Evolutionary conservation across 2,329 filamentous ascomycete species (phyloP).

Genomic region (Penicillium sclerotiorum): DNA sequence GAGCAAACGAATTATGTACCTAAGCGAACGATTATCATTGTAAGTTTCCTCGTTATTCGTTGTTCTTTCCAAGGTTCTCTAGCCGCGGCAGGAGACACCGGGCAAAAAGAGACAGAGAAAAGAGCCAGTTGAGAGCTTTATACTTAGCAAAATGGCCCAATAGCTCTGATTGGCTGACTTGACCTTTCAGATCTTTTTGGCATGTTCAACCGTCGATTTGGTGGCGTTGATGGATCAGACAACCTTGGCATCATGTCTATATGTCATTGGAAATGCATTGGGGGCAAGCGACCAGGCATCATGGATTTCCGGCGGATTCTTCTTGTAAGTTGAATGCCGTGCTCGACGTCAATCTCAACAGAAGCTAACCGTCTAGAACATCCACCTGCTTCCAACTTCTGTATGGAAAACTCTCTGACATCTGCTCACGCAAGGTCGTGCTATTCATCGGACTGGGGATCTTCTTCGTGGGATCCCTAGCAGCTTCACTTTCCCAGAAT

Average conservation of each 20-base stretch:
- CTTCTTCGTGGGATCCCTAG: constrained; percentile 59
- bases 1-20: constrained; percentile 62
- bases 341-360: background rate
- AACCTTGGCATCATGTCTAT: constrained; percentile 57
- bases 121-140: too few relatives aligned
- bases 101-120: too few relatives aligned
- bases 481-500: constrained; percentile 60
- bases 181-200: constrained; percentile 56
- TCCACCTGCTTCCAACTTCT: constrained; percentile 67
- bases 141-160: background rate
- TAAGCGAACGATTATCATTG: constrained; percentile 55
- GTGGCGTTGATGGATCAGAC: constrained; percentile 62
- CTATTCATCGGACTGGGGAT: constrained; percentile 57
- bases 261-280: constrained; percentile 57
- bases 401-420: constrained; percentile 64
- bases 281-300: constrained; percentile 54
- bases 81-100: too few relatives aligned
- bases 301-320: constrained; percentile 61
- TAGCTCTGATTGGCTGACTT: background rate
- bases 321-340: constrained; percentile 61
- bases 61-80: too few relatives aligned
- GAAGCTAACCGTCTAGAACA: constrained; percentile 52
- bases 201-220: constrained; percentile 59
- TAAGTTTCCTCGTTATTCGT: constrained; percentile 25
- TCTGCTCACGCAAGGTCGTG: constrained; percentile 62